Percentiles rank a stretch among this genome's conserved stretches.
These are phyloP conservation scores for Cornus suecica DNA, from an alignment of 148 eudicot species.

Conservation along the genomic window DNA sequence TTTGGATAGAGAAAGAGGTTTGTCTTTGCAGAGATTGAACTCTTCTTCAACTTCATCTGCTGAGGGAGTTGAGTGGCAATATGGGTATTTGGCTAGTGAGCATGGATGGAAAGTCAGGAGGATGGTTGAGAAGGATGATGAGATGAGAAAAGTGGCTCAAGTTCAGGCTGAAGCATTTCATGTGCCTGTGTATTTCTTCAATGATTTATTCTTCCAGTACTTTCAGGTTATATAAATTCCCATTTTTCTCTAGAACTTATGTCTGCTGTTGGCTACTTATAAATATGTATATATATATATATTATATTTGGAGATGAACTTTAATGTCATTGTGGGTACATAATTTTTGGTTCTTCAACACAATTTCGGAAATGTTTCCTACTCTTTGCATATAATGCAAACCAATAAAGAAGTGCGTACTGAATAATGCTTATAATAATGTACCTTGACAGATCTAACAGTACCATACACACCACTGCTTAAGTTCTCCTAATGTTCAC, in stretches of 20 bases:
- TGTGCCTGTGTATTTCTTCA: constrained; percentile 49
- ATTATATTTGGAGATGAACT: background rate
- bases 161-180: constrained; percentile 83
- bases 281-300: no score
- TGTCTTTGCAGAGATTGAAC: background rate
- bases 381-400: no score
- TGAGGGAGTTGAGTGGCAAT: background rate
- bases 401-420: no score
- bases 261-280: background rate
- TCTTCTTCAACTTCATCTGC: constrained; percentile 2
- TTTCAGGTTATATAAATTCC: constrained; percentile 42
- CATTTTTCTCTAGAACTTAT: background rate
- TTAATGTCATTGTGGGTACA: background rate
- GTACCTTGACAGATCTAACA: no score
- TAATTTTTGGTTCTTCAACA: no score
- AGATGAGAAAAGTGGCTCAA: constrained; percentile 61
- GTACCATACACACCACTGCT: no score
- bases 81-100: constrained; percentile 47
- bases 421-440: no score
- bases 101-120: constrained; percentile 81
- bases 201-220: constrained; percentile 63
- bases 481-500: no score
- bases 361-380: no score
- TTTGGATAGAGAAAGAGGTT: background rate
- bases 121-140: constrained; percentile 51